Percentiles rank a stretch among this genome's conserved stretches.
These are phyloP conservation scores for Drechslera avenae DNA, from an alignment of 2,329 filamentous ascomycete genomes.

Conservation along the genomic window DNA sequence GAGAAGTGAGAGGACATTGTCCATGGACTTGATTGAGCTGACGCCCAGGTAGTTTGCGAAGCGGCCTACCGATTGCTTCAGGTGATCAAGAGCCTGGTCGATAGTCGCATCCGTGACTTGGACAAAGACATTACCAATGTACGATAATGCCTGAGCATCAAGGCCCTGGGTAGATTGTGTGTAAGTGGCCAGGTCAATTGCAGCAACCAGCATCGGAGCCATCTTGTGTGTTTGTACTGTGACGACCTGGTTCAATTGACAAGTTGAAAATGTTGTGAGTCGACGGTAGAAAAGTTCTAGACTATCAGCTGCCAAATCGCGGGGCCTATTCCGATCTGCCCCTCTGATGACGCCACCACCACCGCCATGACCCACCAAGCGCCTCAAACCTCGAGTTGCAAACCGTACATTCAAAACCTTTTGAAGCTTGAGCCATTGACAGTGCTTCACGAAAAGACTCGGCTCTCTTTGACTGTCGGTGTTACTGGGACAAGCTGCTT, in stretches of 20 bases:
- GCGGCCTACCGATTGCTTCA: slow-evolving; percentile 61
- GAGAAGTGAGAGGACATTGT: slow-evolving; percentile 79
- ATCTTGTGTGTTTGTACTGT: slow-evolving; percentile 36
- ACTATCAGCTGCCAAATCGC: slow-evolving; percentile 15
- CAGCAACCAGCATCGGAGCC: slow-evolving; percentile 54
- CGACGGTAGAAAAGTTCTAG: slow-evolving; percentile 16
- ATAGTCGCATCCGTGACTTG: slow-evolving; percentile 56
- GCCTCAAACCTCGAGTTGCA: not conserved
- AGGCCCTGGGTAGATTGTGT: slow-evolving; percentile 56
- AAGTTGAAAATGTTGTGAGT: slow-evolving; percentile 6
- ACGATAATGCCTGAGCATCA: slow-evolving; percentile 58
- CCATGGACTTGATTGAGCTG: slow-evolving; percentile 67
- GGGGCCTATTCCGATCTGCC: slow-evolving; percentile 17
- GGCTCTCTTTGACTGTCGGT: too few relatives aligned
- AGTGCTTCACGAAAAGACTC: too few relatives aligned
- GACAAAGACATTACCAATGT: slow-evolving; percentile 63
- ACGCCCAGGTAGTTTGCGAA: slow-evolving; percentile 77
- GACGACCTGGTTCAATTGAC: not conserved
- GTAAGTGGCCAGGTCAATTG: slow-evolving; percentile 55
- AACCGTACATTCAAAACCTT: too few relatives aligned
- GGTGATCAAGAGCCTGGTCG: slow-evolving; percentile 57
- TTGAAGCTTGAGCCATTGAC: too few relatives aligned
- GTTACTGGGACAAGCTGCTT: too few relatives aligned
- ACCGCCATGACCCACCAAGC: not conserved
- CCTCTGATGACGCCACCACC: slow-evolving; percentile 14